phyloP scores from a whole-genome alignment of 306 rosid species.

The Astragalus membranaceus region DNA sequence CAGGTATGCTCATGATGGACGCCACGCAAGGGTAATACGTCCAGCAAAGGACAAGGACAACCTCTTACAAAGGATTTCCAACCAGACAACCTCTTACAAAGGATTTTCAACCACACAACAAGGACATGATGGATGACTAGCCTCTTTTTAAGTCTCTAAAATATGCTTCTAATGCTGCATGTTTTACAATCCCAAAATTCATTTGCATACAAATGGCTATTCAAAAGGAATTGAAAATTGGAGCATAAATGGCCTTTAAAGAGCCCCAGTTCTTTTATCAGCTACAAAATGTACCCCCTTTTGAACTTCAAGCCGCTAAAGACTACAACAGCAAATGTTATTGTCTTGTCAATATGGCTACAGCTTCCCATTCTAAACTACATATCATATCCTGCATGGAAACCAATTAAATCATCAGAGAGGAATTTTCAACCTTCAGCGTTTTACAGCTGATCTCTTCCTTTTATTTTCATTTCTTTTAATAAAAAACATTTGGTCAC shows the following conservation, averaged over 20 bases:
- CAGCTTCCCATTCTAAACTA: constrained; percentile 91
- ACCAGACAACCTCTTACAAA: too few relatives aligned
- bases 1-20: too few relatives aligned
- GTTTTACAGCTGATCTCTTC: neutral
- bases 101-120: too few relatives aligned
- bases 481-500: neutral
- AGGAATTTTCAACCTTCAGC: neutral
- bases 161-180: neutral
- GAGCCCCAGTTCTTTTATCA: constrained; percentile 9
- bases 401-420: constrained; percentile 16
- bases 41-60: too few relatives aligned
- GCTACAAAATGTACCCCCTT: constrained; percentile 5
- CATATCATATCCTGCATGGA: constrained; percentile 76
- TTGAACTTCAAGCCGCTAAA: neutral
- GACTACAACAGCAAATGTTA: constrained; percentile 17
- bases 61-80: too few relatives aligned
- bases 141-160: constrained; percentile 1
- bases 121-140: too few relatives aligned
- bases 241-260: neutral
- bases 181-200: constrained; percentile 5
- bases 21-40: too few relatives aligned
- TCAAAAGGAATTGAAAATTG: constrained; percentile 16
- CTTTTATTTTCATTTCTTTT: neutral
- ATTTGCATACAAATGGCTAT: constrained; percentile 22
- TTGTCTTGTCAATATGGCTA: constrained; percentile 63